Percentiles rank a stretch among this genome's conserved stretches.
phyloP scores from a whole-genome alignment of 202 grass and related monocot species.

The Carex arenaria region DNA sequence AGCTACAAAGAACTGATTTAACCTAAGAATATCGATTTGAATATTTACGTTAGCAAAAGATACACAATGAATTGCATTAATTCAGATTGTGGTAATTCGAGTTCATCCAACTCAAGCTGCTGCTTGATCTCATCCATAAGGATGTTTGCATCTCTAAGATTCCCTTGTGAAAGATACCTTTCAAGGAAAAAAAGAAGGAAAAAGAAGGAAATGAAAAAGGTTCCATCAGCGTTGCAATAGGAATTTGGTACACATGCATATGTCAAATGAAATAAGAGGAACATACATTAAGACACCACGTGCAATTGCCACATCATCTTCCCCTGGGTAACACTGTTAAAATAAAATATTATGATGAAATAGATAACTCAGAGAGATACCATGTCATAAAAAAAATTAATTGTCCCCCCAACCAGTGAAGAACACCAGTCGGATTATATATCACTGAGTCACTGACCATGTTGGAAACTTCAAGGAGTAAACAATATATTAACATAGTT shows the following conservation, averaged over 20 bases:
- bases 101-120: conserved; percentile 57
- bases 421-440: neutral
- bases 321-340: conserved; percentile 86
- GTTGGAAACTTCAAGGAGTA: neutral
- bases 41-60: conserved; percentile 89
- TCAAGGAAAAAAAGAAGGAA: conserved; percentile 26
- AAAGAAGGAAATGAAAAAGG: neutral
- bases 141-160: conserved; percentile 90
- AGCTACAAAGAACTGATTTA: neutral
- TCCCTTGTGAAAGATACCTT: conserved; percentile 94
- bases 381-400: neutral
- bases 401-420: neutral
- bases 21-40: conserved; percentile 1
- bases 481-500: neutral
- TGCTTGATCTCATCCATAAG: conserved; percentile 82
- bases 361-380: neutral
- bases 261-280: conserved; percentile 1
- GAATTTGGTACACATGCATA: neutral
- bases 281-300: conserved; percentile 82
- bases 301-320: conserved; percentile 97
- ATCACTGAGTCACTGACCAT: neutral
- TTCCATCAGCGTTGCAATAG: conserved; percentile 19
- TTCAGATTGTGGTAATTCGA: conserved; percentile 61
- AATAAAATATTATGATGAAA: conserved; percentile 3
- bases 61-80: conserved; percentile 80